A percentile compares a stretch with the other conserved stretches of the same genome.
phyloP scores from a whole-genome alignment of 495 filamentous ascomycete species.

The Aspergillus panamensis region DNA sequence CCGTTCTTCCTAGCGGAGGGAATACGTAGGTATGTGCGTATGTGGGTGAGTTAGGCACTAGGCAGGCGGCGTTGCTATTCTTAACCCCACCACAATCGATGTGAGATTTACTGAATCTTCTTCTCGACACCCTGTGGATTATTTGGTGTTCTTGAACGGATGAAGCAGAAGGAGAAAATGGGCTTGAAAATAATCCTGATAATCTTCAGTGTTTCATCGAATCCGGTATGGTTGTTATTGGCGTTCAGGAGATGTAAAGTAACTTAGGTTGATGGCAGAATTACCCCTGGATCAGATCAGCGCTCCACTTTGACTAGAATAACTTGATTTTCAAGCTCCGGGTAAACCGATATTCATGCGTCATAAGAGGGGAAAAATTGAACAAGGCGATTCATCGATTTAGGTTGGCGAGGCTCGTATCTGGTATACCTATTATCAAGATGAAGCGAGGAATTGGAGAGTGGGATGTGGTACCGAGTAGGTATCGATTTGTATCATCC shows the following conservation, averaged over 20 bases:
- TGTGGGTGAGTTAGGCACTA: too few species aligned
- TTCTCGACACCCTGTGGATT: not conserved
- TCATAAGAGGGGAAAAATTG: too few species aligned
- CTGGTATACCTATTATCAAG: not conserved
- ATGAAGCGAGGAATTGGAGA: not conserved
- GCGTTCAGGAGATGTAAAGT: not conserved
- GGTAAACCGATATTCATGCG: too few species aligned
- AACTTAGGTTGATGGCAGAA: not conserved
- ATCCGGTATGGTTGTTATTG: not conserved
- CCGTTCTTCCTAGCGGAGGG: not conserved
- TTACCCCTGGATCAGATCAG: conserved; percentile 3
- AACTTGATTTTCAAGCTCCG: not conserved
- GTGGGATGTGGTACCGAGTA: not conserved
- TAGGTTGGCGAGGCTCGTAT: not conserved
- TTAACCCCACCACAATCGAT: not conserved
- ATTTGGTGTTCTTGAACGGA: too few species aligned
- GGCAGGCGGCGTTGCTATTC: conserved; percentile 1
- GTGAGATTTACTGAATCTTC: not conserved
- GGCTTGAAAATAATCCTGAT: not conserved
- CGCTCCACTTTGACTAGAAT: not conserved
- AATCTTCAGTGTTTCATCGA: not conserved
- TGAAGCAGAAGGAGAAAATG: too few species aligned
- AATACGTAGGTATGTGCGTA: not conserved
- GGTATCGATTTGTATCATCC: not conserved
- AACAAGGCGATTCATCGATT: too few species aligned